Evolutionary conservation across 2,329 filamentous ascomycete species (phyloP), one percentile per base, ranked within the genome.

Genomic region (Claviceps spartinae): DNA sequence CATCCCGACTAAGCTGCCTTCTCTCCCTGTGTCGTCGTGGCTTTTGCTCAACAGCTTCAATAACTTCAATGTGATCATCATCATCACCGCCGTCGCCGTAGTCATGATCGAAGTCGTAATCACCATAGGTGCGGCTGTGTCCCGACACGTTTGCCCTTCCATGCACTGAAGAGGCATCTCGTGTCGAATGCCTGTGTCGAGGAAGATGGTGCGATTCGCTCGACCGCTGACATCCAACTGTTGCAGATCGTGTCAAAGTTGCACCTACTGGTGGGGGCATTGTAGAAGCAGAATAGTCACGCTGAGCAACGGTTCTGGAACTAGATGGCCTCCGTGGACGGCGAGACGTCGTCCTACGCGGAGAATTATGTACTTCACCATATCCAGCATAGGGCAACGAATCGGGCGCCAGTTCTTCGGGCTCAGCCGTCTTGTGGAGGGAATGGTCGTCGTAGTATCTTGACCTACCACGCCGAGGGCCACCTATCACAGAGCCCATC

Each of bases 351-450:
- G 62, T 59, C 57, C 60, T 59, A 57, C 63, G 59, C 57, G 58
- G 59, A 56, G 59, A 58, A 52, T 63, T 67, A 61, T 66, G 63
- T 65, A 67, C 55, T 52, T 54, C 52, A 53, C 58, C 60, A 57
- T 48, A 57, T 51, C 59, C 57, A 54, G 57, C 55, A 60, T 60
- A 61, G 59, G 64, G 60, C 56, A 56, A 56, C 55, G 61, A 59
- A 57, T 63, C 55, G 58, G 54, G 56, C 54, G 45, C 54, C 54
- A 47, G 49, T 20, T 52, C 24, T 26, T 30, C 54, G 26, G 52
- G 52, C 44, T 54, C 55, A 44, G 55, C 47, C 37, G 50, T 51
- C 58, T 55, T 55, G 49, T 56, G 47, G 41, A 45, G 49, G n/a
- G 50, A 24, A 26, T 53, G 57, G 55, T 54, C 43, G 24, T 52